These are phyloP conservation scores for Schizosaccharomyces pombe DNA, from an alignment of 805 yeast genomes.

Conservation along the genomic window DNA sequence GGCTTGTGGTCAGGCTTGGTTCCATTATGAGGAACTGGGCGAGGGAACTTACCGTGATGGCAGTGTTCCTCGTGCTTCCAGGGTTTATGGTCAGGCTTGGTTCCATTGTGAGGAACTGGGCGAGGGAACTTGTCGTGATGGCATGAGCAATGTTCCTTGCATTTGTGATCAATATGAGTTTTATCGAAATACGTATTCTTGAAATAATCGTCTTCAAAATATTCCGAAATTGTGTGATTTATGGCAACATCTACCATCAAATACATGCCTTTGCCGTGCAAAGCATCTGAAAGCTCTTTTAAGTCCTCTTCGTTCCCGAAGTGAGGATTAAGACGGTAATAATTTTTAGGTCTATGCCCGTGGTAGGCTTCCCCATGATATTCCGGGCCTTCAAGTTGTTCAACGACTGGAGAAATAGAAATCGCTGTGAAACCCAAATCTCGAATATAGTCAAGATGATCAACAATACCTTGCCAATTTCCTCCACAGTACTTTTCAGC, in stretches of 20 bases:
- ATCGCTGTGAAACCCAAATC: slow-evolving; percentile 7
- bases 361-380: slow-evolving; percentile 5
- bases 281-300: slow-evolving; percentile 1
- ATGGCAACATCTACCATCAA: slow-evolving; percentile 7
- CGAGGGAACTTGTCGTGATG: no score
- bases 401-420: slow-evolving; percentile 5
- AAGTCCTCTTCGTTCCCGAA: slow-evolving; percentile 4
- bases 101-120: neutral
- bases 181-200: no score
- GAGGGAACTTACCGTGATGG: no score
- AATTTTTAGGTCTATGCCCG: slow-evolving; percentile 1
- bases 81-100: neutral
- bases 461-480: slow-evolving; percentile 5
- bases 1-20: no score
- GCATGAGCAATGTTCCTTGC: no score
- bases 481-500: slow-evolving; percentile 6
- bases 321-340: neutral
- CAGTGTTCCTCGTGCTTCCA: neutral
- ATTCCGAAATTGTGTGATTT: slow-evolving; percentile 5
- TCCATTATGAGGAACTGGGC: no score
- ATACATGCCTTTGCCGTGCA: slow-evolving; percentile 6
- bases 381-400: slow-evolving; percentile 1
- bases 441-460: slow-evolving; percentile 6
- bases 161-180: no score
- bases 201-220: no score